Base-by-base conservation (phyloP, 306 rosid species). In the Dicorynia guianensis region DNA sequence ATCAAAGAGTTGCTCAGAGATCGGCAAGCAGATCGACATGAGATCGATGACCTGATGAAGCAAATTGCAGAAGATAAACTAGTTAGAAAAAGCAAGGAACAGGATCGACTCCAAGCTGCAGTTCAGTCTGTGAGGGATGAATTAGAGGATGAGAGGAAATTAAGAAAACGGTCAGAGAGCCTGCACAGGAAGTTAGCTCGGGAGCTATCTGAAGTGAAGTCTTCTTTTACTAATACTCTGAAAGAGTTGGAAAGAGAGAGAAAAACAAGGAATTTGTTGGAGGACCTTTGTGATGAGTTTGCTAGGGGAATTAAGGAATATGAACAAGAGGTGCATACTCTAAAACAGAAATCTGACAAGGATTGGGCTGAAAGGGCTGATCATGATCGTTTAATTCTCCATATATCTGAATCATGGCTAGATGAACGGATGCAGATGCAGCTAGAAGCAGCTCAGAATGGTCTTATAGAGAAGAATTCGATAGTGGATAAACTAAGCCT, bases 381-480 rank as follows among this genome's bases (percentile, higher is more conserved):
- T 44, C 69, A 67, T 2, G 93, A 86, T 75, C 88, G 87, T 7
- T 80, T 92, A 76, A 84, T 95, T 74, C 97, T 92, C 76, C 97
- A 95, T 84, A 84, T 95, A 77, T 92, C 99, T 30, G 99, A 95
- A 89, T 89, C 97, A 4, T 95, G 99, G 99, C 88, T 95, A 38
- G 99, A 92, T 82, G 99, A 90, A 53, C 90, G 97, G 62, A 82
- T 89, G 89, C 99, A 95, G 69, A 92, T 89, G 96, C 96, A 88
- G 60, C 89, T 89, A 64, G 94, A 91, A 83, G 93, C 93, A 57
- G 78, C 85, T 5, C 82, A 85, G 35, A 65, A 72, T 85, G 89
- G 89, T 48, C 39, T 80, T 63, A 3, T 76, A 1, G 91, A 80
- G 54, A 87, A 82, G 79, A 84, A 80, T 54, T 90, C 96, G 35